These are phyloP conservation scores for Globisporangium sylvaticum DNA, from an alignment of 352 stramenopile genomes.

Conservation along the genomic window DNA sequence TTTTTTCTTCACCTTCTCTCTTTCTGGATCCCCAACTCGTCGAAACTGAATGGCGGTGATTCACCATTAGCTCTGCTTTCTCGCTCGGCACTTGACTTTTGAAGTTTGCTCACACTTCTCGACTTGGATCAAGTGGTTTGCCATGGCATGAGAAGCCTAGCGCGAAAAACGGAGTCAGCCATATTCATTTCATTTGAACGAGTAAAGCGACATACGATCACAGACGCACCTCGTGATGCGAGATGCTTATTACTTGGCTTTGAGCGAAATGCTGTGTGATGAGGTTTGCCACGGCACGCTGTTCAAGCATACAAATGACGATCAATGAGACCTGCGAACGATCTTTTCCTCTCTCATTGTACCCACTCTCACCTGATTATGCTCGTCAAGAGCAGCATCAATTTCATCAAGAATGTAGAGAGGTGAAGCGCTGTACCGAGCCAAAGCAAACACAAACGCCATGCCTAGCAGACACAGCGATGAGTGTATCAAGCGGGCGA, in stretches of 20 bases:
- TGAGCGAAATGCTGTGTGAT: not conserved
- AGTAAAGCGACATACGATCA: not conserved
- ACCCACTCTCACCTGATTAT: not conserved
- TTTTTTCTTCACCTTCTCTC: conserved; percentile 15
- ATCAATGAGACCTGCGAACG: not conserved
- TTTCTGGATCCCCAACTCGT: not conserved
- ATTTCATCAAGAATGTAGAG: not conserved
- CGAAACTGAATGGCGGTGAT: not conserved
- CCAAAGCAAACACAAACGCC: not conserved
- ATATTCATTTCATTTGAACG: not conserved
- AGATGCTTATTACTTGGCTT: not conserved
- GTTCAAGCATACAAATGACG: not conserved
- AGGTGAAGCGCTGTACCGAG: not conserved
- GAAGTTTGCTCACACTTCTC: conserved; percentile 19
- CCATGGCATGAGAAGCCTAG: conserved; percentile 3
- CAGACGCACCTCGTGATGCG: not conserved
- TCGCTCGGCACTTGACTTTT: conserved; percentile 4
- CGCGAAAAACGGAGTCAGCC: not conserved
- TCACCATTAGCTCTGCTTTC: not conserved
- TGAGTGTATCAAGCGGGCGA: not conserved
- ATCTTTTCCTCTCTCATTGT: not conserved
- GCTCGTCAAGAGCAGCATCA: not conserved
- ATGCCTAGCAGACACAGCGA: not conserved
- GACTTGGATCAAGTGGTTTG: conserved; percentile 28
- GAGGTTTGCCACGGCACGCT: not conserved